Evolutionary conservation across 164 flowering plant species (phyloP).

Genomic region (Aristolochia contorta): DNA sequence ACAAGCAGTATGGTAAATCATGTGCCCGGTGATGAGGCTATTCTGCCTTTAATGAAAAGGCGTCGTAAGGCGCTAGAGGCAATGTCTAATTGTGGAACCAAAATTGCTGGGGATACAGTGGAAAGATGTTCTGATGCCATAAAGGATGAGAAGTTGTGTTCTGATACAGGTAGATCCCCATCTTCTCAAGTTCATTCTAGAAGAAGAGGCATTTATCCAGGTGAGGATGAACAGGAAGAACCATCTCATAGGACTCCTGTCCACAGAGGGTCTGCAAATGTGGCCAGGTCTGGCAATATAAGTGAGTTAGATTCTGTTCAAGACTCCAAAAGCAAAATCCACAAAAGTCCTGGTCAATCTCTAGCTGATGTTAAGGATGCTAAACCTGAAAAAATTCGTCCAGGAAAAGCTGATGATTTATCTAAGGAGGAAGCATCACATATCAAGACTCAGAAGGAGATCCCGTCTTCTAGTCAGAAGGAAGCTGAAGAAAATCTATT

Average conservation of each 20-base stretch:
- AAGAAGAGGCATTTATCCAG: conserved; percentile 54
- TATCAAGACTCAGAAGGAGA: conserved; percentile 7
- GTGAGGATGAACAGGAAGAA: conserved; percentile 51
- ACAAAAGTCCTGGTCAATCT: conserved; percentile 14
- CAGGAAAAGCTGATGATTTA: conserved; percentile 6
- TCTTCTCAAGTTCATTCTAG: conserved; percentile 21
- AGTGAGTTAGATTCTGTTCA: conserved; percentile 19
- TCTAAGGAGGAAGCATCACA: conserved; percentile 19
- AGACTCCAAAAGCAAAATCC: conserved; percentile 5
- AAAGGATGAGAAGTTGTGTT: conserved; percentile 23
- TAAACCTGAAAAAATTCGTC: conserved; percentile 11
- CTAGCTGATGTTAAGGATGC: conserved; percentile 13
- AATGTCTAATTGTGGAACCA: conserved; percentile 27
- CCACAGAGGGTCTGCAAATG: conserved; percentile 38
- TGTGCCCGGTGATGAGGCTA: conserved; percentile 41
- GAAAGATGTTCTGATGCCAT: conserved; percentile 10
- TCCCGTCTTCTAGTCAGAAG: conserved; percentile 15
- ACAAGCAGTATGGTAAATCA: conserved; percentile 15
- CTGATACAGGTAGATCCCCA: conserved; percentile 17
- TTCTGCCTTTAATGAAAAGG: conserved; percentile 44
- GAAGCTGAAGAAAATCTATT: conserved; percentile 29
- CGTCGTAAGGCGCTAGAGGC: conserved; percentile 40
- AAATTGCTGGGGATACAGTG: conserved; percentile 18
- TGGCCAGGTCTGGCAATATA: conserved; percentile 14
- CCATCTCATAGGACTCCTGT: conserved; percentile 62